Conservation (phyloP, 768 basidiomycete genomes). For the Sistotremastrum suecicum region DNA sequence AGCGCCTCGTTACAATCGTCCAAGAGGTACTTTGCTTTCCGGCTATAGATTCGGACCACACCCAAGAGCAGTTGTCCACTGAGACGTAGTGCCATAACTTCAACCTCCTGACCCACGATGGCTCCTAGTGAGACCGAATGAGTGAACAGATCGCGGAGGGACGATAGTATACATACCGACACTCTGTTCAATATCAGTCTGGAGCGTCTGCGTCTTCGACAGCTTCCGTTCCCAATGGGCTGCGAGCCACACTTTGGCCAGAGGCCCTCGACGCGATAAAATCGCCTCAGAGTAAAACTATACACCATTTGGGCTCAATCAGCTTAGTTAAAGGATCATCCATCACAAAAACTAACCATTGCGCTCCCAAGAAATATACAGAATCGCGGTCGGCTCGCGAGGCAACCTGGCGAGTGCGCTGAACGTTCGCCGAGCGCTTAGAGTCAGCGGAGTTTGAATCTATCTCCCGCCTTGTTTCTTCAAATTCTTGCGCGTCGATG, state of each 20-base stretch:
- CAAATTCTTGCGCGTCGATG: no score
- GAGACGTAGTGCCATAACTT: slow-evolving; percentile 88
- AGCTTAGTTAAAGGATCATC: background rate
- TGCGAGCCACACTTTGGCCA: slow-evolving; percentile 97
- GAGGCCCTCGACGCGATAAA: slow-evolving; percentile 81
- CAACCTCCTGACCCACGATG: slow-evolving; percentile 88
- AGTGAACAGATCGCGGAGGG: background rate
- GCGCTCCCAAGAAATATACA: no score
- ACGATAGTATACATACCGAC: slow-evolving; percentile 46
- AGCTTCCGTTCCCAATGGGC: slow-evolving; percentile 98
- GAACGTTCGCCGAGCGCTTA: no score
- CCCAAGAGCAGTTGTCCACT: slow-evolving; percentile 94
- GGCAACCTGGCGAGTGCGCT: no score
- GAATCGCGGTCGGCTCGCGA: no score
- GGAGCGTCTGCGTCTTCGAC: slow-evolving; percentile 86
- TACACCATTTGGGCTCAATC: background rate
- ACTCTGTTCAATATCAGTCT: slow-evolving; percentile 89
- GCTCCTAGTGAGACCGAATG: slow-evolving; percentile 37
- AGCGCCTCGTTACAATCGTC: slow-evolving; percentile 98
- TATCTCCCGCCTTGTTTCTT: no score
- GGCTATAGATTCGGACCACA: slow-evolving; percentile 93
- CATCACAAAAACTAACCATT: no score
- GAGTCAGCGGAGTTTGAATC: no score
- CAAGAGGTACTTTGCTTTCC: slow-evolving; percentile 93
- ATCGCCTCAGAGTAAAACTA: slow-evolving; percentile 93